phyloP scores from a whole-genome alignment of 305 asterid genomes.

The Solanum hybrid region DNA sequence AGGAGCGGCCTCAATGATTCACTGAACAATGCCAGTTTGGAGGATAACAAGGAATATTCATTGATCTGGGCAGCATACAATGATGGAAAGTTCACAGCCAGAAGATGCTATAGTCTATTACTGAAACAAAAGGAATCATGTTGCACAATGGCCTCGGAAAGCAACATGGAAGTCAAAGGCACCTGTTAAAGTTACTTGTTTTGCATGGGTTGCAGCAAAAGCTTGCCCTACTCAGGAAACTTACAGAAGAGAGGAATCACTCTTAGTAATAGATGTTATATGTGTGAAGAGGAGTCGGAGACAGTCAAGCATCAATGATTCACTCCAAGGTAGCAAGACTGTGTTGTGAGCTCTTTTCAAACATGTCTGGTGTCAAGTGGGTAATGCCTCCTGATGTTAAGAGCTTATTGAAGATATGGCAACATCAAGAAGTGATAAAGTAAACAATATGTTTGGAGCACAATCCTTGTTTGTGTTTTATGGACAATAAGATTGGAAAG shows the following conservation, averaged over 20 bases:
- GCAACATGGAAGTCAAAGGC: not conserved
- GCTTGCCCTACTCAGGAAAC: not conserved
- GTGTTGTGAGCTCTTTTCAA: not conserved
- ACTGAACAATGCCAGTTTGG: not conserved
- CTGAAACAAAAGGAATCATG: not conserved
- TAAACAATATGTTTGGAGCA: not conserved
- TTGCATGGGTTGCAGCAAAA: not conserved
- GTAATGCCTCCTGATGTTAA: not conserved
- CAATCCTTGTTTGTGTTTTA: not conserved
- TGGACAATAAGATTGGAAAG: not conserved
- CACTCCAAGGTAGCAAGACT: not conserved
- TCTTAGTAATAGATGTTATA: not conserved
- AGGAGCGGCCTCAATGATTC: not conserved
- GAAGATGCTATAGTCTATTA: not conserved
- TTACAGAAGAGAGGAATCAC: not conserved
- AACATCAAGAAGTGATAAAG: not conserved
- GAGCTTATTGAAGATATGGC: not conserved
- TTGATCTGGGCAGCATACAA: not conserved
- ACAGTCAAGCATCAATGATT: not conserved
- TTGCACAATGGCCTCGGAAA: not conserved
- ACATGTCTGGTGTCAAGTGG: not conserved
- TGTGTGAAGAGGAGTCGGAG: not conserved
- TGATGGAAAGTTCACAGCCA: not conserved
- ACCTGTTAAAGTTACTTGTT: not conserved
- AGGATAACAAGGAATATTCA: not conserved